Base-by-base conservation (phyloP, 1,284 basidiomycete species). In the Hymenochaete sp. region DNA sequence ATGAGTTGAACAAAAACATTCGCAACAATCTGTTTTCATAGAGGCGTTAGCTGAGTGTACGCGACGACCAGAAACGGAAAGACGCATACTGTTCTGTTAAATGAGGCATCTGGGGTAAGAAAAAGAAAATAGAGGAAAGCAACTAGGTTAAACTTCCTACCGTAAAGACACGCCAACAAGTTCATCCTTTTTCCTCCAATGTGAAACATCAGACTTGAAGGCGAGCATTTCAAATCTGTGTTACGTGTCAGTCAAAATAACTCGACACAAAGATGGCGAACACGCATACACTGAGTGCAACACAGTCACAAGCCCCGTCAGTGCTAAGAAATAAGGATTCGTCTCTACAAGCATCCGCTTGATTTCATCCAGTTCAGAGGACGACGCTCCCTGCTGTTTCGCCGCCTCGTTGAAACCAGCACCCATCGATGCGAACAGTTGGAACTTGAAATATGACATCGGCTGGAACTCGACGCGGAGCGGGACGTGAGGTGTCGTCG, bases 311-410 rank as follows among this genome's bases (percentile, higher is more conserved):
- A 88, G 47, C 6, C 66, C 86, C 1, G 90, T 93, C 48, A 91
- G 66, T 19, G 71, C 82, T 39, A 98, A 71, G 66, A 96, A 83
- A 72, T 82, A 92, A 10, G 93, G 88, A 60, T 89, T 93, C 2
- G 93, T 97, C 67, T 97, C 91, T n/a, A 82, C 70, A 39, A 96
- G 67, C 82, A 95, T 93, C 52, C 92, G 71, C 68, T 96, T 96
- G 57, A 97, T 66, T 67, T 95, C 92, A 61, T 97, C 93, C 37
- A 96, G 61, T 62, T 97, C 93, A 10, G 77, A 78, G 3, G 74
- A 65, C 16, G 70, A 67, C 1, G 68, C 64, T 11, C 70, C 67
- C 60, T 87, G 79, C 51, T 82, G 75, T 59, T 83, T 78, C 3
- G 80, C 75, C 16, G 84, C 84, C 57, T 91, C 82, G 42, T 89